Base-by-base conservation (phyloP, 2,329 filamentous ascomycete genomes). In the Botryosphaeria dothidea region DNA sequence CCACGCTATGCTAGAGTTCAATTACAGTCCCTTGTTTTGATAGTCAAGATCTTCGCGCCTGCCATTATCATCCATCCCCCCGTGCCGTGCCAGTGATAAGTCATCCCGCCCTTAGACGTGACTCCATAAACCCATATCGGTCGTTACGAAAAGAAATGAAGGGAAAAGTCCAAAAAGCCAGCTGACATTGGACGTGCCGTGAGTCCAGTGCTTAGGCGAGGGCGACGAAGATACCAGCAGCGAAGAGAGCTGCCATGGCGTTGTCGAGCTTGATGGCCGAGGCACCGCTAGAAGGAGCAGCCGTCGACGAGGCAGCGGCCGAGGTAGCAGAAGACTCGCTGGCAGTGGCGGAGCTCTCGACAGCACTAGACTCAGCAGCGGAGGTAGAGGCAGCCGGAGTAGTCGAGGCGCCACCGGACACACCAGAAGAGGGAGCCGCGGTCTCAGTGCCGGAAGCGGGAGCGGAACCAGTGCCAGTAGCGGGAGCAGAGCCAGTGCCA, bases 221-320 rank as follows among this genome's bases (percentile, higher is more conserved):
- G 29, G 52, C 65, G 19, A 58, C 60, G 63, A 67, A 54, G 27
- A 67, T 31, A 46, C 48, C 66, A 31, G 63, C 66, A 9, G 54
- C 64, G 60, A 66, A 31, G 49, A 67, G 46, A 9, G 54, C 64
- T 7, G 60, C 66, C 45, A 67, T 46, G 36, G 52, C 60, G 45
- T 49, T 45, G 63, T 65, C 43, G 31, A 63, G 58, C 45, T 57
- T 34, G 23, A 60, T 52, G 5, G 38, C 31, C 1, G 58, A 15
- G 2, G 56, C 66, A 27, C 31, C 46, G 54, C 29, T 65, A 62
- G 45, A 25, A 1, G 63, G 63, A n/a, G 56, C 63, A 3, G 6
- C 15, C 21, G 54, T 54, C 17, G 63, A 65, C n/a, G 63, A 60
- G 5, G 63, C 54, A 13, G 45, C 46, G 17, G 63, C 63, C 21